Evolutionary conservation across 345 rosid species (phyloP).

Genomic region (Pistacia integerrima): DNA sequence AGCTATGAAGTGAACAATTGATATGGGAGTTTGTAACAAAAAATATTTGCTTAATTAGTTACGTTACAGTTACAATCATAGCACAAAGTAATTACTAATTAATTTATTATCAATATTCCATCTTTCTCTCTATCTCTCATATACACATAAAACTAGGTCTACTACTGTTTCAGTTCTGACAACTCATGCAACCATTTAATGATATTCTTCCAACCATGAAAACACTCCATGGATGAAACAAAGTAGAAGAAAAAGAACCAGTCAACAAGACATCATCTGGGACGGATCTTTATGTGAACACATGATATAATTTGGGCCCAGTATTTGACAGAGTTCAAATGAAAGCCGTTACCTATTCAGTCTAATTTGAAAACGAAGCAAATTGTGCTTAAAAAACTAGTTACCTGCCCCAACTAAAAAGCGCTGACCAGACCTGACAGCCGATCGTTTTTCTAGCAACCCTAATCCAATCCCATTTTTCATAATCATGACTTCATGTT

Average conservation of each 20-base stretch:
- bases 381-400: conserved; percentile 30
- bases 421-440: conserved; percentile 30
- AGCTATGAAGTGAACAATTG: conserved; percentile 9
- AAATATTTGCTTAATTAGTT: background rate
- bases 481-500: conserved; percentile 17
- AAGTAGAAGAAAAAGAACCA: background rate
- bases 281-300: background rate
- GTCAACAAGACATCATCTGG: no score
- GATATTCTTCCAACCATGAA: conserved; percentile 14
- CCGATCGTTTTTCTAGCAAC: conserved; percentile 7
- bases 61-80: background rate
- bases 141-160: background rate
- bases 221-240: background rate
- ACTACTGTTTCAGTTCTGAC: background rate
- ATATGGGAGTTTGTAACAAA: conserved; percentile 8
- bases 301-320: conserved; percentile 3
- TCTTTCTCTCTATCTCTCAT: background rate
- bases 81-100: background rate
- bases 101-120: no score
- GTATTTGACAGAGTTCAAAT: background rate
- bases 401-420: conserved; percentile 57
- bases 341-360: background rate
- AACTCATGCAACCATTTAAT: background rate
- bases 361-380: conserved; percentile 9
- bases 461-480: background rate